These are phyloP conservation scores for Fragilariopsis cylindrus DNA, from an alignment of 108 stramenopile genomes.

Conservation along the genomic window DNA sequence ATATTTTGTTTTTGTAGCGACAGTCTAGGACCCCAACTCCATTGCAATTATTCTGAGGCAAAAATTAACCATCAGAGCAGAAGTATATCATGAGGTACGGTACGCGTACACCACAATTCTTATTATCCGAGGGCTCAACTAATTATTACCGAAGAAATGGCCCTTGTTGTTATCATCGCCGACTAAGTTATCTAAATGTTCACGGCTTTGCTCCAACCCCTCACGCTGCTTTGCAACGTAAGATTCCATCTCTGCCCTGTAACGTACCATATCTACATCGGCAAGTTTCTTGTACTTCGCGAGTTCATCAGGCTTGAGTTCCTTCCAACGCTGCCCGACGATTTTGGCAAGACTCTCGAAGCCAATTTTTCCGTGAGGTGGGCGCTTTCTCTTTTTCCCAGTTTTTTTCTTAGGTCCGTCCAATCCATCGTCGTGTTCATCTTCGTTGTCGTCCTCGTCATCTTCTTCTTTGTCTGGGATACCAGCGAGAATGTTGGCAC, in stretches of 20 bases:
- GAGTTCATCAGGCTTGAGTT: constrained; percentile 41
- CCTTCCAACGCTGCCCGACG: constrained; percentile 56
- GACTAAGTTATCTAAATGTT: constrained; percentile 43
- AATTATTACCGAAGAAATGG: constrained; percentile 40
- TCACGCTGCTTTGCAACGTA: constrained; percentile 50
- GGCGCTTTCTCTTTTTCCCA: constrained; percentile 41
- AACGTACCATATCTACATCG: constrained; percentile 49
- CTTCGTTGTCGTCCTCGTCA: constrained; percentile 35
- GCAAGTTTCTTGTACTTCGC: constrained; percentile 53
- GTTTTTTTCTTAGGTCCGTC: constrained; percentile 30
- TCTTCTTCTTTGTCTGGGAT: constrained; percentile 47
- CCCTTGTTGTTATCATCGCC: constrained; percentile 43
- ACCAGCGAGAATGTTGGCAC: constrained; percentile 42
- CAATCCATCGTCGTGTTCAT: constrained; percentile 26
- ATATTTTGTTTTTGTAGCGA: too few relatives aligned
- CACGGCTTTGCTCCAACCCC: constrained; percentile 47
- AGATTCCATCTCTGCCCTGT: constrained; percentile 52
- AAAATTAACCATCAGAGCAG: too few relatives aligned
- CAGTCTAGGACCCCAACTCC: too few relatives aligned
- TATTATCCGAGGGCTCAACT: background rate
- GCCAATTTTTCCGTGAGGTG: constrained; percentile 47
- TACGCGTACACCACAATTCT: too few relatives aligned
- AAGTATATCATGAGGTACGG: too few relatives aligned
- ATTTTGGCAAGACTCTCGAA: constrained; percentile 58
- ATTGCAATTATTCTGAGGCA: too few relatives aligned